Conservation (phyloP, 192 early-diverging fungal species). For the Allomyces macrogynus region DNA sequence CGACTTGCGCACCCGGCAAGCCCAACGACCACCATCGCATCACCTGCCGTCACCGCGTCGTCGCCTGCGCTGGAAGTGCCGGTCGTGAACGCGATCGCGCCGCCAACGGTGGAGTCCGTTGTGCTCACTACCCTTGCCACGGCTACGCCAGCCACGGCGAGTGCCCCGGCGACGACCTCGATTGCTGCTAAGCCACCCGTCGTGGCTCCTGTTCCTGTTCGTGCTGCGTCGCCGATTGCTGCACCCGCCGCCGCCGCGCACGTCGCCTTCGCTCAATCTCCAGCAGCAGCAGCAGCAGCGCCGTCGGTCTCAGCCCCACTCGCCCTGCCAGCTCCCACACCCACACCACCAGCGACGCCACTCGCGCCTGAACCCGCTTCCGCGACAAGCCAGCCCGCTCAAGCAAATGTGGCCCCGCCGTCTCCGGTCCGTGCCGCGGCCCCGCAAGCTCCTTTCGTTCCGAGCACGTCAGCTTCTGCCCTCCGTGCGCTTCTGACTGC, state of each 20-base stretch:
- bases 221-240: not conserved
- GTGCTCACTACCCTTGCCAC: too few species aligned
- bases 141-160: too few species aligned
- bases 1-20: too few species aligned
- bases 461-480: too few species aligned
- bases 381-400: too few species aligned
- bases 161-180: too few species aligned
- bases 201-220: not conserved
- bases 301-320: not conserved
- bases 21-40: not conserved
- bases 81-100: not conserved
- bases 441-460: too few species aligned
- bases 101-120: too few species aligned
- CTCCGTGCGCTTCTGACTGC: too few species aligned
- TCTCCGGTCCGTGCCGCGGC: too few species aligned
- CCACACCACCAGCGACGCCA: not conserved
- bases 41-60: not conserved
- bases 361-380: not conserved
- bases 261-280: not conserved
- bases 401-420: too few species aligned
- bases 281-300: not conserved
- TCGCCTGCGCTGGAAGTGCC: not conserved
- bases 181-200: not conserved
- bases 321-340: not conserved
- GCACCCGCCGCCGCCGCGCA: not conserved